phyloP scores from a whole-genome alignment of 2,329 filamentous ascomycete species.

The Calonectria leucothoes region DNA sequence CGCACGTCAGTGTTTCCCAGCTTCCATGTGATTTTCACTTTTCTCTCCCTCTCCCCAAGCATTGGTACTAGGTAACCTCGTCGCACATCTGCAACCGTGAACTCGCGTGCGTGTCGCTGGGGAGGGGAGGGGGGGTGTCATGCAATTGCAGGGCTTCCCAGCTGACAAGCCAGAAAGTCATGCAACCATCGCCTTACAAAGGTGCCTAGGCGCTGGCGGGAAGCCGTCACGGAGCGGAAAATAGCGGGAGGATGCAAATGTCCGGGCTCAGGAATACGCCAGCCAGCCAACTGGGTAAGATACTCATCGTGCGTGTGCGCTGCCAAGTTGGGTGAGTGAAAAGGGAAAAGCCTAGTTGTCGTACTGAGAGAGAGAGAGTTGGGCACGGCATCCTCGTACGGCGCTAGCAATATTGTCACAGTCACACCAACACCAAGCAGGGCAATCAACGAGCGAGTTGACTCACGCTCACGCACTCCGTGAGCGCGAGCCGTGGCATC shows the following conservation, averaged over 20 bases:
- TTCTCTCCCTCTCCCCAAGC: not conserved
- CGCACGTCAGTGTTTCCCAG: not conserved
- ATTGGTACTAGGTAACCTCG: not conserved
- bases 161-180: not conserved
- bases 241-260: not conserved
- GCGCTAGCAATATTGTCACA: not conserved
- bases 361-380: not conserved
- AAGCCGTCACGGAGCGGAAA: not conserved
- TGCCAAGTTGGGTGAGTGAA: not conserved
- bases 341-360: not conserved
- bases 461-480: not conserved
- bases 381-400: slow-evolving; percentile 3
- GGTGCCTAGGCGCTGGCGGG: not conserved
- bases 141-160: slow-evolving; percentile 1
- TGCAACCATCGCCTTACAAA: slow-evolving; percentile 2
- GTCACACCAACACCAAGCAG: not conserved
- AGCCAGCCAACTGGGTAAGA: not conserved
- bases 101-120: not conserved
- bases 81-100: not conserved
- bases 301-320: not conserved
- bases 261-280: not conserved
- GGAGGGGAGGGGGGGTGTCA: no score
- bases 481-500: not conserved
- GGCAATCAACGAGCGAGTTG: not conserved
- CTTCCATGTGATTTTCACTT: not conserved